Conservation (phyloP, 2,329 filamentous ascomycete genomes). For the Biscogniauxia sp. region DNA sequence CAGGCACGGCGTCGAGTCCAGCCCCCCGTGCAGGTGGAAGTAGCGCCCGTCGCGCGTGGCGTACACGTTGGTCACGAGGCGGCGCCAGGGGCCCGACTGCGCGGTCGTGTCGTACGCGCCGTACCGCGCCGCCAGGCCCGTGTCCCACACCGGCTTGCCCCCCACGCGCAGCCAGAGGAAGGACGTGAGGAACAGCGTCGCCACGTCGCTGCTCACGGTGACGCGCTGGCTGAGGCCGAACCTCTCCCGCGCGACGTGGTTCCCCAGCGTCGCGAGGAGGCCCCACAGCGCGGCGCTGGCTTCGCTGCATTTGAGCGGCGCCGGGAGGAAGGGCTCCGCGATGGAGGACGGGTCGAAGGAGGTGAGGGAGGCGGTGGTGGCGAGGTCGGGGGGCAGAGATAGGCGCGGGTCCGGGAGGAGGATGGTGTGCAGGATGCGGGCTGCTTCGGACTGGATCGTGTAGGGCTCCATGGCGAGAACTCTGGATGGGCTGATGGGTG, state of each 20-base stretch:
- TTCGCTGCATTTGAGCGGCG: slow-evolving; percentile 31
- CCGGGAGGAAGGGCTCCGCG: slow-evolving; percentile 26
- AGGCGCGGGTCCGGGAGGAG: slow-evolving; percentile 27
- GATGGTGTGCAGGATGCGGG: slow-evolving; percentile 26
- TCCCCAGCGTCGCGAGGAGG: slow-evolving; percentile 30
- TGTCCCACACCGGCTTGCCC: slow-evolving; percentile 20
- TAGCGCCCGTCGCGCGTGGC: slow-evolving; percentile 34
- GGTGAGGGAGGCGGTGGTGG: slow-evolving; percentile 19
- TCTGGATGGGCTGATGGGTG: too few relatives aligned
- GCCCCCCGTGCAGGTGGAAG: slow-evolving; percentile 36
- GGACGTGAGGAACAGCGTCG: slow-evolving; percentile 30
- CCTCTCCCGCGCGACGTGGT: slow-evolving; percentile 23
- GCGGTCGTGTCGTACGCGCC: slow-evolving; percentile 23
- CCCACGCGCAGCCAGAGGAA: slow-evolving; percentile 27
- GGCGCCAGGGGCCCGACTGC: slow-evolving; percentile 30
- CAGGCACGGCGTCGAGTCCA: slow-evolving; percentile 31
- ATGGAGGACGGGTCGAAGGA: slow-evolving; percentile 26
- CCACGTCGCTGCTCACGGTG: slow-evolving; percentile 29
- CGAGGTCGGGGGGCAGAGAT: slow-evolving; percentile 24
- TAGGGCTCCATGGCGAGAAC: slow-evolving; percentile 14
- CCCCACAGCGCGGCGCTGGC: slow-evolving; percentile 32
- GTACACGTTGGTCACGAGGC: slow-evolving; percentile 35
- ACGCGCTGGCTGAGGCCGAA: slow-evolving; percentile 23
- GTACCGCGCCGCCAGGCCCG: slow-evolving; percentile 21
- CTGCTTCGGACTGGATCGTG: slow-evolving; percentile 30